A percentile compares a stretch with the other conserved stretches of the same genome.
Conservation (phyloP, 2,329 filamentous ascomycete species). For the Aspergillus tubingensis region DNA sequence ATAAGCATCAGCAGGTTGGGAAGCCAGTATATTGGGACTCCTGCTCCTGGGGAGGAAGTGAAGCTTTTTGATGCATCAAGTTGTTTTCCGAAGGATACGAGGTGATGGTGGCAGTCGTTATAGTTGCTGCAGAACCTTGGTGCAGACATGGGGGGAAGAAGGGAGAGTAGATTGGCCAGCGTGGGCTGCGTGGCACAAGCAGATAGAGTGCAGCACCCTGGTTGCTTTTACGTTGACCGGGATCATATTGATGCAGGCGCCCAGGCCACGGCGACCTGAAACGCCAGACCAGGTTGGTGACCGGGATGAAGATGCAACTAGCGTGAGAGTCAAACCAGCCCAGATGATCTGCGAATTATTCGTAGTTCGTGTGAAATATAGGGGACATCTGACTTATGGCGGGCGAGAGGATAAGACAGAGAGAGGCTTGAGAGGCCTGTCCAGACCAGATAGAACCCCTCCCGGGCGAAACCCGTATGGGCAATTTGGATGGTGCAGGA, state of each 20-base stretch:
- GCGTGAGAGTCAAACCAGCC: conserved; percentile 5
- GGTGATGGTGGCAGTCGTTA: background rate
- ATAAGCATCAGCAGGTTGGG: background rate
- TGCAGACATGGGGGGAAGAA: background rate
- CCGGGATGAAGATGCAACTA: conserved; percentile 3
- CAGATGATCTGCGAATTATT: conserved; percentile 4
- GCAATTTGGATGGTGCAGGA: background rate
- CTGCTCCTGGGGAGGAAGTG: background rate
- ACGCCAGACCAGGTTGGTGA: conserved; percentile 1
- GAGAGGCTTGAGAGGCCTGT: background rate
- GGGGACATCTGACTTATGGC: background rate
- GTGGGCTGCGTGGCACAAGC: background rate
- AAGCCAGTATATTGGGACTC: background rate
- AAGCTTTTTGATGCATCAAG: background rate
- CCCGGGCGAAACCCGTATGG: conserved; percentile 1
- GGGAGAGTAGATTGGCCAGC: background rate
- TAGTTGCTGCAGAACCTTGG: background rate
- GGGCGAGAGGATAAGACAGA: background rate
- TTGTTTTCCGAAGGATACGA: background rate
- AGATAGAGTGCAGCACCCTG: background rate
- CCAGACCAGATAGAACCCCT: background rate
- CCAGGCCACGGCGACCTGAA: conserved; percentile 3
- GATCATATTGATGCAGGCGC: background rate
- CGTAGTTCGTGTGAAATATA: background rate
- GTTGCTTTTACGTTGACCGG: conserved; percentile 2